Evolutionary conservation across 352 stramenopile species (phyloP).

Genomic region (Pythium scleroteichum): DNA sequence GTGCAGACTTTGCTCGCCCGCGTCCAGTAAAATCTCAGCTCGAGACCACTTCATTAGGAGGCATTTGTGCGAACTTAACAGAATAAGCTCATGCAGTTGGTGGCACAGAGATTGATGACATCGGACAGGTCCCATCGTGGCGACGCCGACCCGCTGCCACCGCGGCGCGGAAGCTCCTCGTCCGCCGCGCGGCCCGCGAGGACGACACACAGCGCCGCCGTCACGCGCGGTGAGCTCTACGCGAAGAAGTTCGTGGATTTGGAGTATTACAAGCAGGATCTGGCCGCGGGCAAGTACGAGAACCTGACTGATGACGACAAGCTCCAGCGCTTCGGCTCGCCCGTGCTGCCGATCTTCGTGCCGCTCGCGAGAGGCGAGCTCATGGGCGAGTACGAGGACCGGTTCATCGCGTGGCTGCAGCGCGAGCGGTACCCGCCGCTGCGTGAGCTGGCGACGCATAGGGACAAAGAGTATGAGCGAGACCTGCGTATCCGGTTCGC

Average conservation of each 20-base stretch:
- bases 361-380: constrained; percentile 20
- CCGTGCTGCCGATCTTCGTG: constrained; percentile 23
- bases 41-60: constrained; percentile 3
- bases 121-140: not conserved
- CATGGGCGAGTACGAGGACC: constrained; percentile 17
- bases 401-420: constrained; percentile 24
- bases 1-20: constrained; percentile 34
- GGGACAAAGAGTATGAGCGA: constrained; percentile 15
- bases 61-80: not conserved
- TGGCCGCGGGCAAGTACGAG: not conserved
- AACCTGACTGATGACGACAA: not conserved
- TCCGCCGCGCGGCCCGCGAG: no score
- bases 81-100: not conserved
- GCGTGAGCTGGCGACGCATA: not conserved
- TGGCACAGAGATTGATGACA: not conserved
- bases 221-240: not conserved
- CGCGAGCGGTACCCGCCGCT: not conserved
- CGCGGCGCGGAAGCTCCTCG: not conserved
- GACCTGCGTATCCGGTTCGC: constrained; percentile 24
- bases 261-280: constrained; percentile 7
- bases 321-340: constrained; percentile 9
- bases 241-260: constrained; percentile 17
- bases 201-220: not conserved
- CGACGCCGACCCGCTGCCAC: not conserved
- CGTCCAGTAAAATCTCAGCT: not conserved